phyloP scores from a whole-genome alignment of 164 flowering plant genomes.

The Taxillus chinensis region DNA sequence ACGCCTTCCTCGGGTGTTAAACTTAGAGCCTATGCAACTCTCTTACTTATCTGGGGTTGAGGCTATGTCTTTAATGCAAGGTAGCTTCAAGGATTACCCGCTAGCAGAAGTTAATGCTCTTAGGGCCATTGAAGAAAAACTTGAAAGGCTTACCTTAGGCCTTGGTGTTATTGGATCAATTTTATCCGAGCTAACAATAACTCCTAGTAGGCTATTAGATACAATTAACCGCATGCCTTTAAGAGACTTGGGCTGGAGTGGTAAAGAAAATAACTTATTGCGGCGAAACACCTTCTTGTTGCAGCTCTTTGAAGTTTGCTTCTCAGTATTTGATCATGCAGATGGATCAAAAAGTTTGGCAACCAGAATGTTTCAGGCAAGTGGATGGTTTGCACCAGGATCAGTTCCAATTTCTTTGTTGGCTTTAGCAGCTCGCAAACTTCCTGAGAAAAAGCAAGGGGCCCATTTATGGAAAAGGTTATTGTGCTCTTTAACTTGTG shows the following conservation, averaged over 20 bases:
- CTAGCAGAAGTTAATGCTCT: constrained; percentile 65
- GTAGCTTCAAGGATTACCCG: constrained; percentile 46
- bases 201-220: constrained; percentile 70
- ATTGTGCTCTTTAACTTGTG: constrained; percentile 49
- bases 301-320: constrained; percentile 87
- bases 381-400: constrained; percentile 91
- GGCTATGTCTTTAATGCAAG: constrained; percentile 85
- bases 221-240: constrained; percentile 78
- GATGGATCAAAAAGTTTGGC: constrained; percentile 85
- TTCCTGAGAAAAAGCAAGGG: constrained; percentile 44
- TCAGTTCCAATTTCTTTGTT: constrained; percentile 54
- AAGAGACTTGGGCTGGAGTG: constrained; percentile 46
- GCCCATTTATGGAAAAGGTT: constrained; percentile 42
- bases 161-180: constrained; percentile 77
- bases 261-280: constrained; percentile 38
- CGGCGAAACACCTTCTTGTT: constrained; percentile 54
- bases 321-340: constrained; percentile 92
- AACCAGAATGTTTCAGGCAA: constrained; percentile 73
- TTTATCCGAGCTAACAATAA: constrained; percentile 82
- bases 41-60: constrained; percentile 82
- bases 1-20: constrained; percentile 63
- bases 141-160: constrained; percentile 73
- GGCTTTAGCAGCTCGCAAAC: constrained; percentile 57
- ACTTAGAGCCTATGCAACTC: constrained; percentile 77
- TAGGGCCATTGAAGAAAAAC: constrained; percentile 70